Base-by-base conservation (phyloP, 306 rosid genomes). In the Lathyrus oleraceus region DNA sequence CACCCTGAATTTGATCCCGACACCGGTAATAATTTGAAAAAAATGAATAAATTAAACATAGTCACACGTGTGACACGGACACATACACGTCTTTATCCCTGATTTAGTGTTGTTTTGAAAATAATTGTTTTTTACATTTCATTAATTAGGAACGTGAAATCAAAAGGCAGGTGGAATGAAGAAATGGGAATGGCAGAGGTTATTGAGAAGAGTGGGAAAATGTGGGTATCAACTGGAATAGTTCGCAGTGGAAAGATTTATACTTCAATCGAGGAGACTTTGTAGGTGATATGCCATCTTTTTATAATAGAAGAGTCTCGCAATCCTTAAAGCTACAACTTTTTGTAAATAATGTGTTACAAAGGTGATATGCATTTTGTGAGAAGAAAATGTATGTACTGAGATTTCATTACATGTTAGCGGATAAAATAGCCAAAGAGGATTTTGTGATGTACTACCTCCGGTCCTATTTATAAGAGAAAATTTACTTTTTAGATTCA, bases 171-270 rank as follows among this genome's bases (percentile, higher is more conserved):
- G 20, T 94, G 98, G 98, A 65, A 81, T 59, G 84, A 83, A 16
- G 81, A 82, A 47, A 78, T 81, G 73, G 87, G 80, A 81, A 82
- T 90, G 95, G 86, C 92, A 13, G 86, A 94, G 71, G 78, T 87
- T 16, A 47, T 76, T 61, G 88, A 84, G 79, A 85, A 74, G 39
- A 88, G 72, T 81, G 96, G 98, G 2, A 78, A 81, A 60, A 68
- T 80, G 81, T 87, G 92, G 90, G 87, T 74, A 48, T 82, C 96
- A 48, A 84, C 93, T 30, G 96, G 92, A 68, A 81, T 87, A 67
- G 85, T 78, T 75, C 86, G 86, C 9, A n/a, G 58, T 23, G 84
- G 86, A 69, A 83, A 80, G 74, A 76, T 67, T 61, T 90, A 85
- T 78, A 87, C 79, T 81, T 85, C 90, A 20, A 80, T 85, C 44